Percentiles rank a stretch among this genome's conserved stretches.
Conservation (phyloP, 75 land plant species). For the Selaginella moellendorffii region DNA sequence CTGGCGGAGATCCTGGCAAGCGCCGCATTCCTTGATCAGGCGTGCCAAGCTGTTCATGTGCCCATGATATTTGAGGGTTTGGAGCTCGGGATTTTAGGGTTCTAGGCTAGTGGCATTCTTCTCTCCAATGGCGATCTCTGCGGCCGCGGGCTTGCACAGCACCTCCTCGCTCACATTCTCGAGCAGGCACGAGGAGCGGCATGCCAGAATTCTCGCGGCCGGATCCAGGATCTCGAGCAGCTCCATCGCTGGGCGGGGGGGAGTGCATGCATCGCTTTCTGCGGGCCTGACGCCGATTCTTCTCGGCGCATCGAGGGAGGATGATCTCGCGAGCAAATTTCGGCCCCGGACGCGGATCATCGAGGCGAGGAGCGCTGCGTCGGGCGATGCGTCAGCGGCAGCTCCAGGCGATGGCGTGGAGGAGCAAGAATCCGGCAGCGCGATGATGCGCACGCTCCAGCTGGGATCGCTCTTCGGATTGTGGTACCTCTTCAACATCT, state of each 20-base stretch:
- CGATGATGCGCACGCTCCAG: slow-evolving; percentile 30
- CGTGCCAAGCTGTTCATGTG: not conserved
- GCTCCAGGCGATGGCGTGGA: not conserved
- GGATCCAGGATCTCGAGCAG: not conserved
- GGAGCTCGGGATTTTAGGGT: not conserved
- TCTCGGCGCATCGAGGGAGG: no score
- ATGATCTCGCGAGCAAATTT: no score
- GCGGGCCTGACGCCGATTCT: no score
- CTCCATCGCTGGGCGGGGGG: not conserved
- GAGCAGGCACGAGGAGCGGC: no score
- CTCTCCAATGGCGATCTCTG: not conserved
- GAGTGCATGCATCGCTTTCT: no score
- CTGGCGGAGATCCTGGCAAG: not conserved
- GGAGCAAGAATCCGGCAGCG: not conserved
- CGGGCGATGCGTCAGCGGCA: not conserved
- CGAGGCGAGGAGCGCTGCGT: not conserved
- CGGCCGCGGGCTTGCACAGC: no score
- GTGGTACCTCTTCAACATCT: slow-evolving; percentile 90
- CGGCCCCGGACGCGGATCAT: not conserved
- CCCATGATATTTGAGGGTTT: not conserved
- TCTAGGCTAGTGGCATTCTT: not conserved
- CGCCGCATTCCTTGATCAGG: not conserved
- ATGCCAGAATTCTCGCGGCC: not conserved
- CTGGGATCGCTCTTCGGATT: slow-evolving; percentile 58
- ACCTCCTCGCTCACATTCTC: no score